phyloP scores from a whole-genome alignment of 805 yeast genomes.

The Wickerhamiella vanderwaltii region DNA sequence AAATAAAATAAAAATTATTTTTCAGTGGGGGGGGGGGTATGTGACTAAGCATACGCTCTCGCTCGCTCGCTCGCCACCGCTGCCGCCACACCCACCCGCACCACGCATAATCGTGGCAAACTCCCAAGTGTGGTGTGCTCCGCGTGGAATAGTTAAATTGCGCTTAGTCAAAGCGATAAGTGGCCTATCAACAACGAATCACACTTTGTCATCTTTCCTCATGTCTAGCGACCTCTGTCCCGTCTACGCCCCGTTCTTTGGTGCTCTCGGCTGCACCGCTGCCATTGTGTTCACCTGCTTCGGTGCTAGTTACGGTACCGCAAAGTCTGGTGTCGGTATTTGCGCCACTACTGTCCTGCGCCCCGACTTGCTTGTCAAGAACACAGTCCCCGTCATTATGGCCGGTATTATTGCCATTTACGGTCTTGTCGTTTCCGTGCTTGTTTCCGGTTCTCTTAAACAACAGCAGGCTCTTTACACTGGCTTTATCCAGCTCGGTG shows the following conservation, averaged over 20 bases:
- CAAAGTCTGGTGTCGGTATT: conserved; percentile 98
- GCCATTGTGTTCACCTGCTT: conserved; percentile 98
- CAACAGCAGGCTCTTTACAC: conserved; percentile 91
- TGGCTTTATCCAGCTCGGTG: conserved; percentile 96
- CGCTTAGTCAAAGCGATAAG: conserved; percentile 8
- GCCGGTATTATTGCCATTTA: conserved; percentile 99
- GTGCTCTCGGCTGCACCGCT: conserved; percentile 98
- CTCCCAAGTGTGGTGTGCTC: neutral
- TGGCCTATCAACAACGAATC: conserved; percentile 9
- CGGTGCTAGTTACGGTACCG: conserved; percentile 99
- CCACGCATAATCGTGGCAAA: neutral
- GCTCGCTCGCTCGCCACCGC: neutral
- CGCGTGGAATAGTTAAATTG: too few species aligned
- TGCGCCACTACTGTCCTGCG: conserved; percentile 96
- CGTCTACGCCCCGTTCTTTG: conserved; percentile 69
- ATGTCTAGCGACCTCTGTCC: conserved; percentile 22
- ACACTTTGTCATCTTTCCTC: conserved; percentile 9
- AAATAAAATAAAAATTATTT: neutral
- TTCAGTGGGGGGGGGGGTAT: neutral
- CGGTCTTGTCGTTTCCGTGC: conserved; percentile 91
- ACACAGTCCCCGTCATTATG: conserved; percentile 95
- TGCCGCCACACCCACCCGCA: neutral
- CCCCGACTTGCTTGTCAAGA: conserved; percentile 89
- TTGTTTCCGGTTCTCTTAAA: conserved; percentile 77
- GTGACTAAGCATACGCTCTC: neutral